Evolutionary conservation across 2,329 filamentous ascomycete genomes (phyloP).

Genomic region (Phialemoniopsis sp.): DNA sequence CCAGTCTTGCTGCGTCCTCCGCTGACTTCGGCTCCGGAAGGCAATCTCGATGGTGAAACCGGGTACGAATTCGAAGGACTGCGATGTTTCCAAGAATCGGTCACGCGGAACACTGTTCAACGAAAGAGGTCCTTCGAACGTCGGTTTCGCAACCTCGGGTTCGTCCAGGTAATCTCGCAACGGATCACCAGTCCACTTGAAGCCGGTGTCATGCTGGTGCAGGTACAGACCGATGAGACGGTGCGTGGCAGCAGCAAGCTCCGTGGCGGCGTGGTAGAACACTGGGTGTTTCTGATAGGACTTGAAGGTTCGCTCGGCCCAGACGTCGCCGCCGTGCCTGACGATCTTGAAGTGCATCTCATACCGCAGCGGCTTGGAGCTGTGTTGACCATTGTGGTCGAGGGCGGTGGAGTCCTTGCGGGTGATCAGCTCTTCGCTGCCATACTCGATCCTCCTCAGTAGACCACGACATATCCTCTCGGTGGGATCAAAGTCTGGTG

Average conservation of each 20-base stretch:
- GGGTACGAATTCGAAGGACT: conserved; percentile 40
- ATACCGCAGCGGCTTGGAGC: conserved; percentile 39
- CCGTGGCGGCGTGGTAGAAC: conserved; percentile 36
- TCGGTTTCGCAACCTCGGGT: conserved; percentile 34
- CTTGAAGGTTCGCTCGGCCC: conserved; percentile 38
- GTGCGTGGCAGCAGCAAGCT: conserved; percentile 44
- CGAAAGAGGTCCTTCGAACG: conserved; percentile 35
- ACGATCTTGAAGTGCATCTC: conserved; percentile 43
- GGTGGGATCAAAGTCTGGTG: conserved; percentile 34
- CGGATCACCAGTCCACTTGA: conserved; percentile 40
- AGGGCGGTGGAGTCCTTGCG: conserved; percentile 45
- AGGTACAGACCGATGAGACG: conserved; percentile 47
- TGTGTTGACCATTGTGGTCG: conserved; percentile 18
- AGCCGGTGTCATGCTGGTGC: conserved; percentile 43
- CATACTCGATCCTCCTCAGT: conserved; percentile 46
- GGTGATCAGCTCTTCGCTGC: conserved; percentile 48
- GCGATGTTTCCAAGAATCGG: conserved; percentile 37
- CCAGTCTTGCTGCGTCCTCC: conserved; percentile 26
- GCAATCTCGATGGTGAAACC: conserved; percentile 45
- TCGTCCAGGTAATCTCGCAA: conserved; percentile 24
- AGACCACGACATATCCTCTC: conserved; percentile 44
- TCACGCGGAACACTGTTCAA: conserved; percentile 41
- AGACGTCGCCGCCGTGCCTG: conserved; percentile 31
- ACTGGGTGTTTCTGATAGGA: conserved; percentile 47
- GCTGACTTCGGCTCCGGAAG: conserved; percentile 35